Conservation (phyloP, 2,329 filamentous ascomycete species). For the Aspergillus transmontanensis region DNA sequence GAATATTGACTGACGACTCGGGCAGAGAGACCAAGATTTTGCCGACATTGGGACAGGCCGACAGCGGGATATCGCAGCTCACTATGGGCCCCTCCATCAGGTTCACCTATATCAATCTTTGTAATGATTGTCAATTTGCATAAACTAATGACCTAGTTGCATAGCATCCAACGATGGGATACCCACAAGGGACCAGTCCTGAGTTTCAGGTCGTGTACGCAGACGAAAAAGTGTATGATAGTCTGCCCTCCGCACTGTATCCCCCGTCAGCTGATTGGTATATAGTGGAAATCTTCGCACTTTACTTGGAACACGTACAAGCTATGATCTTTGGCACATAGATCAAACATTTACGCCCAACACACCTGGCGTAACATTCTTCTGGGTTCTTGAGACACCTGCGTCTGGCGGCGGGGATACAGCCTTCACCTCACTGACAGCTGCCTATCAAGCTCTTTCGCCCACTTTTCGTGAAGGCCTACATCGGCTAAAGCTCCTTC, state of each 20-base stretch:
- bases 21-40: slow-evolving; percentile 14
- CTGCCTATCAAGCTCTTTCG: slow-evolving; percentile 12
- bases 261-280: neutral
- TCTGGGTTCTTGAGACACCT: slow-evolving; percentile 14
- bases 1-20: neutral
- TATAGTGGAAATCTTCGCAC: slow-evolving; percentile 10
- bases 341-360: slow-evolving; percentile 16
- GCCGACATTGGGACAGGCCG: slow-evolving; percentile 10
- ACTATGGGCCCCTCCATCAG: slow-evolving; percentile 14
- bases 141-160: neutral
- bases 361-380: slow-evolving; percentile 12
- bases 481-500: slow-evolving; percentile 11
- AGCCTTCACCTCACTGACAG: slow-evolving; percentile 12
- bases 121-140: neutral
- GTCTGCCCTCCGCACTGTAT: neutral
- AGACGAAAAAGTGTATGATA: slow-evolving; percentile 15
- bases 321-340: slow-evolving; percentile 15
- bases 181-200: slow-evolving; percentile 12
- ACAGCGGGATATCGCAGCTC: slow-evolving; percentile 9
- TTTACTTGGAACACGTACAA: slow-evolving; percentile 11
- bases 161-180: slow-evolving; percentile 16
- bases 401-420: slow-evolving; percentile 13
- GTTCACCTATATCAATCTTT: neutral
- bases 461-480: slow-evolving; percentile 12
- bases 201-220: slow-evolving; percentile 15